Evolutionary conservation across 805 yeast species (phyloP), one percentile per base, ranked within the genome.

Genomic region (Wickerhamomyces sydowiorum): DNA sequence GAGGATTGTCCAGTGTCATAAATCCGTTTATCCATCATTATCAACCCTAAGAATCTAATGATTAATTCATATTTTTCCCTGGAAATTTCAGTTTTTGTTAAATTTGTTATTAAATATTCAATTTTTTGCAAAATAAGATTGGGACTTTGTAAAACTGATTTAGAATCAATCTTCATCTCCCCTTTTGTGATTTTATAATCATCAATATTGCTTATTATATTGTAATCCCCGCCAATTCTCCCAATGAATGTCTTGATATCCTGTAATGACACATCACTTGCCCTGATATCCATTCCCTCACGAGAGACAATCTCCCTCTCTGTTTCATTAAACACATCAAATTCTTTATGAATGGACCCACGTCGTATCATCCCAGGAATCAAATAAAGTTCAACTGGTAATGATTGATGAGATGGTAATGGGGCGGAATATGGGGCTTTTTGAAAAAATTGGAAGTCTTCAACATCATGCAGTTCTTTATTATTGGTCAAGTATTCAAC

Each of bases 301-400:
- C 14, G 19, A 4, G 7, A 3, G 9, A 29, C 20, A 15, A 17
- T 9, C 15, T 17, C 19, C 15, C 12, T 9, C 32, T 39, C 24
- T 18, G 41, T 12, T 7, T 42, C 39, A 19, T 49, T 49, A 32
- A 35, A 49, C n/a, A 47, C 29, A 36, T 47, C 47, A 22, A 46
- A 31, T 18, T 28, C 19, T 38, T 12, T 15, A 17, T n/a, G n/a
- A n/a, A n/a, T n/a, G n/a, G 10, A 23, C 25, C 14, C 20, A 17
- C 10, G 32, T 17, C 32, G 32, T 29, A 29, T 17, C 13, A 14
- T 10, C 7, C 31, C 29, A 13, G 36, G 37, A 18, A 44, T 29
- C 12, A 36, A 23, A 23, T 24, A 15, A 1, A 32, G 12, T n/a
- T 46, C 50, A 3, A 32, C 5, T n/a, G 38, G 38, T 17, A 19